Conservation (phyloP, 2,329 filamentous ascomycete genomes). For the Verticillium isaacii region DNA sequence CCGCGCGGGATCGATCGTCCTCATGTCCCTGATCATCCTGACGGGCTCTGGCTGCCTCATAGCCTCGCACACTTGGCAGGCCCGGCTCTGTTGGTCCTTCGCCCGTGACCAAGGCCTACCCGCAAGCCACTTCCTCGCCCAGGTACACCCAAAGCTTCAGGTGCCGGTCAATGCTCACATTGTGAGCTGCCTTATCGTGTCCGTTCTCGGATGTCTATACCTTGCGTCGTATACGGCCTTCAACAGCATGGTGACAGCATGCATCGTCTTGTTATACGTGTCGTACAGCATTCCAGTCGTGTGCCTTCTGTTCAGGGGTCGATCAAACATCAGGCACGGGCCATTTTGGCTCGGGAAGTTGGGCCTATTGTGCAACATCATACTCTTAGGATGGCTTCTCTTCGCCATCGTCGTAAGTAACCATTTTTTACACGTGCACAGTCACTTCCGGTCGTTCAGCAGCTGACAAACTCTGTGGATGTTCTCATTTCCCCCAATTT, state of each 20-base stretch:
- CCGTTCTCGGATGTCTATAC: slow-evolving; percentile 4
- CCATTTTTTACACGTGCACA: background rate
- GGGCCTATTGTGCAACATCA: background rate
- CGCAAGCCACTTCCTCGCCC: background rate
- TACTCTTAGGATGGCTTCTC: background rate
- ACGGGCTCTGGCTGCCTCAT: slow-evolving; percentile 5
- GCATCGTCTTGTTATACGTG: background rate
- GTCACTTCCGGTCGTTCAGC: background rate
- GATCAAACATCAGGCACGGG: background rate
- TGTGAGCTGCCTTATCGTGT: background rate
- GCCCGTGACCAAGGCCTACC: slow-evolving; percentile 7
- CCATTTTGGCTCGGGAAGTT: background rate
- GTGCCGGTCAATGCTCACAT: slow-evolving; percentile 7
- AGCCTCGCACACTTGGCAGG: slow-evolving; percentile 7
- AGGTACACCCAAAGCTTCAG: background rate
- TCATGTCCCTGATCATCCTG: background rate
- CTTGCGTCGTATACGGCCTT: slow-evolving; percentile 6
- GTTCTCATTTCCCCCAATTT: background rate
- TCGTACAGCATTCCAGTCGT: background rate
- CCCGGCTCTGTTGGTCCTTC: slow-evolving; percentile 8
- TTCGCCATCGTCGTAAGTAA: background rate
- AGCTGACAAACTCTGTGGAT: background rate
- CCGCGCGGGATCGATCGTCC: background rate
- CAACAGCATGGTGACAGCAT: slow-evolving; percentile 5
- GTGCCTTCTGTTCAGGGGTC: background rate